Conservation (phyloP, 495 filamentous ascomycete species). For the Neurospora intermedia region DNA sequence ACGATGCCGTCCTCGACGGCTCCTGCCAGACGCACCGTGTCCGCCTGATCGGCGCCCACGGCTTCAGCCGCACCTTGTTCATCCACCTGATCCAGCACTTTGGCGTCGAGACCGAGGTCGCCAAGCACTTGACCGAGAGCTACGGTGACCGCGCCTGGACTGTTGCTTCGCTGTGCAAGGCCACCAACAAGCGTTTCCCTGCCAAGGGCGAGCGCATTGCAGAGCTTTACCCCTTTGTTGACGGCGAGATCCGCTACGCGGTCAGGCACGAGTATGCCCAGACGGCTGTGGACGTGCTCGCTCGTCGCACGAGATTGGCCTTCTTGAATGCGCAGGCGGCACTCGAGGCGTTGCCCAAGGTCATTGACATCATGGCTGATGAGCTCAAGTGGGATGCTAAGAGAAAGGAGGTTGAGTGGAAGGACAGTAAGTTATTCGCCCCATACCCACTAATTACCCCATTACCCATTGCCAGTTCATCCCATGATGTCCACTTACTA, state of each 20-base stretch:
- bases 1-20: constrained; percentile 69
- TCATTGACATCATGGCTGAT: constrained; percentile 89
- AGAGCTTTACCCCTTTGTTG: constrained; percentile 84
- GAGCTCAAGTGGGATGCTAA: constrained; percentile 74
- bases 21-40: constrained; percentile 86
- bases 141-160: constrained; percentile 97
- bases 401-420: constrained; percentile 78
- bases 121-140: constrained; percentile 75
- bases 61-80: constrained; percentile 89
- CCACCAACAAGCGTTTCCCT: constrained; percentile 78
- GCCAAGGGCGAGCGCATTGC: constrained; percentile 77
- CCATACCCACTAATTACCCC: neutral
- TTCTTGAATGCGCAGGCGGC: constrained; percentile 96
- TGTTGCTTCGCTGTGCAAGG: constrained; percentile 72
- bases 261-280: constrained; percentile 88
- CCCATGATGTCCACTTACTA: neutral
- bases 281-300: constrained; percentile 85
- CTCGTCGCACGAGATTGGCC: constrained; percentile 74
- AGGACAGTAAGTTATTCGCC: constrained; percentile 41
- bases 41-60: constrained; percentile 84
- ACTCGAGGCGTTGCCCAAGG: constrained; percentile 72
- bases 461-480: neutral
- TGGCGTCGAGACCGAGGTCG: constrained; percentile 90
- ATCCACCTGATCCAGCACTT: constrained; percentile 98
- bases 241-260: constrained; percentile 89